A percentile compares a stretch with the other conserved stretches of the same genome.
Evolutionary conservation across 139 green algal species (phyloP).

Genomic region (Tetradesmus lagerheimii): DNA sequence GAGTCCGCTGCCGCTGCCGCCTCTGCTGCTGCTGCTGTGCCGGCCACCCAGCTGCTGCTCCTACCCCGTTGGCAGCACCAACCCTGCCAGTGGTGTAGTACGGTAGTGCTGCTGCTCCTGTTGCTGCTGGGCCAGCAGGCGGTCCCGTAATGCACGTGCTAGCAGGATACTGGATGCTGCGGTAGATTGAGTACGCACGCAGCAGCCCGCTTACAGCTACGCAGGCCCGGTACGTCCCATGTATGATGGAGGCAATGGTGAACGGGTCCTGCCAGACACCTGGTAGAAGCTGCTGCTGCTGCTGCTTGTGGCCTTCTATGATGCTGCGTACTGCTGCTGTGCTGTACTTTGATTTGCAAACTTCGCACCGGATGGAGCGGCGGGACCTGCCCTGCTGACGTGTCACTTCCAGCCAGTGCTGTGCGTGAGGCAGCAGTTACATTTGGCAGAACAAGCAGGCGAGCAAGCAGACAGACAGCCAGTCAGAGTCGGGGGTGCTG

Average conservation of each 20-base stretch:
- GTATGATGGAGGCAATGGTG: slow-evolving; percentile 10
- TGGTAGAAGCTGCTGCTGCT: background rate
- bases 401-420: slow-evolving; percentile 32
- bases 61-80: background rate
- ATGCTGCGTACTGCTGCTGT: background rate
- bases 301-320: background rate
- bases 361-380: slow-evolving; percentile 4
- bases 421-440: no score
- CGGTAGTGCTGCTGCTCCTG: background rate
- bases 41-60: background rate
- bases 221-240: slow-evolving; percentile 17
- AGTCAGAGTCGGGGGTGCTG: no score
- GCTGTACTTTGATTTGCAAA: slow-evolving; percentile 39
- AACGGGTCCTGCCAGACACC: slow-evolving; percentile 11
- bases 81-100: background rate
- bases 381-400: slow-evolving; percentile 13
- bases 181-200: slow-evolving; percentile 32
- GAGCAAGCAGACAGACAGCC: background rate
- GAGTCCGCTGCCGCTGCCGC: background rate
- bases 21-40: background rate
- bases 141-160: background rate
- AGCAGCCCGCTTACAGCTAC: slow-evolving; percentile 22
- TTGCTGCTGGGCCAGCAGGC: background rate
- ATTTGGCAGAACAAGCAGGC: background rate
- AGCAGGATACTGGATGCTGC: slow-evolving; percentile 29